A percentile compares a stretch with the other conserved stretches of the same genome.
Evolutionary conservation across 345 rosid species (phyloP).

Genomic region (Eutrema yunnanense): DNA sequence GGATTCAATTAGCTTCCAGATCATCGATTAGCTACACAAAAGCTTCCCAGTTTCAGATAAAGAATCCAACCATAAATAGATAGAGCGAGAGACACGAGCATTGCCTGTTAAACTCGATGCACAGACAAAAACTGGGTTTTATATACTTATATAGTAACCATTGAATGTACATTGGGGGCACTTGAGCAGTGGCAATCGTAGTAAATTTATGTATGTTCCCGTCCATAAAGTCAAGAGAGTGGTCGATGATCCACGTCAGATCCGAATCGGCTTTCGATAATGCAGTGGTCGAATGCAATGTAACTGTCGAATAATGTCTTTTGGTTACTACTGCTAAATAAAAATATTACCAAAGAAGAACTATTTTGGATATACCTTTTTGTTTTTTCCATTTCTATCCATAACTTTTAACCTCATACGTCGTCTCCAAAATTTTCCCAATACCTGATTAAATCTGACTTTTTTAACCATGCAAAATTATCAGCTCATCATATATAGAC

Average conservation of each 20-base stretch:
- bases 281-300: background rate
- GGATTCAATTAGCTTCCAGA: conserved; percentile 2
- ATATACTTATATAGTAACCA: background rate
- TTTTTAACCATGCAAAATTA: no score
- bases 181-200: background rate
- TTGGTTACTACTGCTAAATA: background rate
- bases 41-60: background rate
- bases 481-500: no score
- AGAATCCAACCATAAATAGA: background rate
- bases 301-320: background rate
- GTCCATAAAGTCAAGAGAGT: background rate
- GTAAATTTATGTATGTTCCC: background rate
- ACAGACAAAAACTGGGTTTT: background rate
- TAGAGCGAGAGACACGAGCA: background rate
- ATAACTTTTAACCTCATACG: no score
- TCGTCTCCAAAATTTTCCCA: no score
- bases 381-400: no score
- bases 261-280: background rate
- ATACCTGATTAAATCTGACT: no score
- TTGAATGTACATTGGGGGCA: background rate
- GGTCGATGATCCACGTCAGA: conserved; percentile 21
- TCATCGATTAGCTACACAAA: background rate
- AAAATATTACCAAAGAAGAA: background rate
- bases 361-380: background rate
- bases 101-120: conserved; percentile 10